phyloP scores from a whole-genome alignment of 139 green algal species.

The Coelastrella sp. region DNA sequence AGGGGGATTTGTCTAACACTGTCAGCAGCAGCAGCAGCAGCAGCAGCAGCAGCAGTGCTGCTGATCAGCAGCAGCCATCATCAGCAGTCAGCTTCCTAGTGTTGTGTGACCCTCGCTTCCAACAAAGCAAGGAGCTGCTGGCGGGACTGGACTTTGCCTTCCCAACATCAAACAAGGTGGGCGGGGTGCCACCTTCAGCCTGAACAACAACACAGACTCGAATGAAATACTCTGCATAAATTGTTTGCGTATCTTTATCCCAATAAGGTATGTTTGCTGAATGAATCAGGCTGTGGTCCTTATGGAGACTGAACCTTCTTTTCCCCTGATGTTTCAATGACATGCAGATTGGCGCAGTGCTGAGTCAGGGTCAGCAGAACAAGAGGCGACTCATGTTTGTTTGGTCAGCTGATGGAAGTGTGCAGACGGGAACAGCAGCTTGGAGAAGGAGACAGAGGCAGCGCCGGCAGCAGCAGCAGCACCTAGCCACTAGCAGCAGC shows the following conservation, averaged over 20 bases:
- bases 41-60: background rate
- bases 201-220: background rate
- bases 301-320: too few species aligned
- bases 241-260: too few species aligned
- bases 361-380: constrained; percentile 41
- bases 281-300: too few species aligned
- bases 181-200: background rate
- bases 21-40: background rate
- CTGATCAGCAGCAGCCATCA: background rate
- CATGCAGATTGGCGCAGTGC: constrained; percentile 40
- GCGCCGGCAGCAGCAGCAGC: constrained; percentile 23
- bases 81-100: constrained; percentile 37
- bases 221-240: too few species aligned
- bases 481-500: background rate
- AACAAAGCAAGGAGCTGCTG: constrained; percentile 38
- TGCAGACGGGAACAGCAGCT: constrained; percentile 31
- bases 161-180: constrained; percentile 42
- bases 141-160: constrained; percentile 51
- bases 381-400: constrained; percentile 47
- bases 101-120: constrained; percentile 46
- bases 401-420: constrained; percentile 42
- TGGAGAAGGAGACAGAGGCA: constrained; percentile 24
- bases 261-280: too few species aligned
- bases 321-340: background rate
- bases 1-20: too few species aligned